These are phyloP conservation scores for Trypanosoma lewisi DNA, from an alignment of 208 protist genomes.

Conservation along the genomic window DNA sequence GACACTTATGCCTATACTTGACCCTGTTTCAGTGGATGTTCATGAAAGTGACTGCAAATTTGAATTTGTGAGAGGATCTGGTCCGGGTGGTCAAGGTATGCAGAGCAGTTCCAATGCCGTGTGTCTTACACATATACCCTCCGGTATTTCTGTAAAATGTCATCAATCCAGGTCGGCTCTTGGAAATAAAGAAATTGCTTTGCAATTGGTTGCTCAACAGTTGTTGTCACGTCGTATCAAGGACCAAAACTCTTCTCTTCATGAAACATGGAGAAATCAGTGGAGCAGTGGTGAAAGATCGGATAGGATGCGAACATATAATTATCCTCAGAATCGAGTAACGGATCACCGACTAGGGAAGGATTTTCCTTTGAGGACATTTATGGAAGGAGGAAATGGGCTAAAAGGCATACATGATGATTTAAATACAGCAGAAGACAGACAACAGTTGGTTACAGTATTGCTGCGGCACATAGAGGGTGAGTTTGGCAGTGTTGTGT, in stretches of 20 bases:
- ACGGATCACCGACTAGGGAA: constrained; percentile 88
- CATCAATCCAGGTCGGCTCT: constrained; percentile 86
- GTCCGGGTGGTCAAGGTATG: constrained; percentile 88
- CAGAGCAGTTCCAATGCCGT: constrained; percentile 89
- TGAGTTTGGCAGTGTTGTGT: constrained; percentile 54
- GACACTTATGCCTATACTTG: constrained; percentile 82
- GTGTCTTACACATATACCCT: constrained; percentile 81
- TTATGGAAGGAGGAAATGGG: constrained; percentile 73
- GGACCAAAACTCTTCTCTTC: constrained; percentile 71
- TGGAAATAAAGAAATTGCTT: constrained; percentile 85
- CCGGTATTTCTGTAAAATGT: constrained; percentile 90
- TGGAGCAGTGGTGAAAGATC: constrained; percentile 89
- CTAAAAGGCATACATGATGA: constrained; percentile 74
- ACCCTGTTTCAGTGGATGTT: constrained; percentile 86
- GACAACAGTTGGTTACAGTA: constrained; percentile 50
- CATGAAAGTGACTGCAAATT: constrained; percentile 86
- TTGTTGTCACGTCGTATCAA: constrained; percentile 59
- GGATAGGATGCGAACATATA: constrained; percentile 91
- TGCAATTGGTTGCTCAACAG: constrained; percentile 87
- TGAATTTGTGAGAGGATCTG: constrained; percentile 84
- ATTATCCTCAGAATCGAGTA: constrained; percentile 87
- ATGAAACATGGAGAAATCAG: constrained; percentile 77
- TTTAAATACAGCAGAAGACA: constrained; percentile 72
- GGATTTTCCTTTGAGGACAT: constrained; percentile 70
- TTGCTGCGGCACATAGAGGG: constrained; percentile 76